phyloP scores from a whole-genome alignment of 768 basidiomycete species.

The Peribolospora baueri region DNA sequence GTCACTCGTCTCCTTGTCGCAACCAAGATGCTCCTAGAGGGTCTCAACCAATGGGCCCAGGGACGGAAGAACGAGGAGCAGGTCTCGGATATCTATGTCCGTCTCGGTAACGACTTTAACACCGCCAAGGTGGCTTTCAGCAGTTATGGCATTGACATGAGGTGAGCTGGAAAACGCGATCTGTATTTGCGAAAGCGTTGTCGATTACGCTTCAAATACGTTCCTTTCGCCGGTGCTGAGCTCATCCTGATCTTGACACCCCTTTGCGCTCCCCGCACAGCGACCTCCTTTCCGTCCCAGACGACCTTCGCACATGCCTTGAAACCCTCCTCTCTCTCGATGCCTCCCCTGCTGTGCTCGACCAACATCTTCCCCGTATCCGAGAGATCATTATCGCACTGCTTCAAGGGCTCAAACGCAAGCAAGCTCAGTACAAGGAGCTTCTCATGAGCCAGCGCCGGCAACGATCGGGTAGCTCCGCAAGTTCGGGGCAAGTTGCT shows the following conservation, averaged over 20 bases:
- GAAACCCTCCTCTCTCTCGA: conserved; percentile 67
- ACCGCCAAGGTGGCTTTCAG: conserved; percentile 71
- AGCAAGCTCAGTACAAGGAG: conserved; percentile 64
- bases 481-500: no score
- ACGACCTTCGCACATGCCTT: conserved; percentile 64
- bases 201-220: no score
- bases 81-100: conserved; percentile 93
- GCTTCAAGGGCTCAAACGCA: conserved; percentile 73
- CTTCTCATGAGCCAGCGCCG: background rate
- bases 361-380: conserved; percentile 69
- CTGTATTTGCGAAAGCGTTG: no score
- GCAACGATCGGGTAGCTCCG: no score
- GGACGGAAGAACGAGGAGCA: conserved; percentile 43
- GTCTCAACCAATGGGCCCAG: conserved; percentile 57
- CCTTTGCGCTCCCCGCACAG: conserved; percentile 22
- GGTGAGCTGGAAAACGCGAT: conserved; percentile 30
- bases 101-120: conserved; percentile 92
- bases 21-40: conserved; percentile 78
- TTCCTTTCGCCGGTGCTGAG: no score
- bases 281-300: conserved; percentile 64
- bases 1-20: conserved; percentile 80
- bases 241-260: no score
- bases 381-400: conserved; percentile 76
- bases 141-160: conserved; percentile 65
- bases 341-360: conserved; percentile 59